Conservation (phyloP, 768 basidiomycete genomes). For the Heimioporus sp. region DNA sequence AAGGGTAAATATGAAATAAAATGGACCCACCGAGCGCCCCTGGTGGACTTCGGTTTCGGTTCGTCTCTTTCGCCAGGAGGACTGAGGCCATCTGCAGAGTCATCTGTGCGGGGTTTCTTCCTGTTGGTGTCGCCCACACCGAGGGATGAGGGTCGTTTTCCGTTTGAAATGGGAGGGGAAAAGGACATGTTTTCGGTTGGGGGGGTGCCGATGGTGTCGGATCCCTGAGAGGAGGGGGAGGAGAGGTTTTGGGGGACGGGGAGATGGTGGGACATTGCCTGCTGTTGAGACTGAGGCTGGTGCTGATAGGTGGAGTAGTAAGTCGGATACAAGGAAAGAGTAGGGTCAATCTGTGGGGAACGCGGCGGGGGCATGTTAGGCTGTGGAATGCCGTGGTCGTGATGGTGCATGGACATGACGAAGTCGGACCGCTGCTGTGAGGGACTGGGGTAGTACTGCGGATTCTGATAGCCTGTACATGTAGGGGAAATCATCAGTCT, state of each 20-base stretch:
- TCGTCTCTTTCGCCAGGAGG: conserved; percentile 61
- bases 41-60: conserved; percentile 75
- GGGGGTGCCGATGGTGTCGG: conserved; percentile 72
- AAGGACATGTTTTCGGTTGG: conserved; percentile 59
- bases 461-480: background rate
- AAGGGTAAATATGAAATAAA: background rate
- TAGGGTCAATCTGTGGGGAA: conserved; percentile 68
- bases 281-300: conserved; percentile 43
- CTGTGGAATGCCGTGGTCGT: conserved; percentile 41
- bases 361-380: conserved; percentile 45
- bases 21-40: conserved; percentile 71
- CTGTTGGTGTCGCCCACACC: conserved; percentile 38
- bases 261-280: conserved; percentile 54
- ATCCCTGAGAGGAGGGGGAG: conserved; percentile 78
- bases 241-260: conserved; percentile 59
- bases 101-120: conserved; percentile 64
- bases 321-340: conserved; percentile 61
- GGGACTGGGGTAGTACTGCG: conserved; percentile 22
- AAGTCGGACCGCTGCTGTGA: conserved; percentile 39
- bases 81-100: conserved; percentile 46
- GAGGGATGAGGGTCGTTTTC: conserved; percentile 63
- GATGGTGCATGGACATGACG: conserved; percentile 41
- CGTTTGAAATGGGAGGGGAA: conserved; percentile 52
- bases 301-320: conserved; percentile 57
- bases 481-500: too few species aligned